A percentile compares a stretch with the other conserved stretches of the same genome.
Conservation (phyloP, 176 grass and related monocot genomes). For the Hordeum marinum region DNA sequence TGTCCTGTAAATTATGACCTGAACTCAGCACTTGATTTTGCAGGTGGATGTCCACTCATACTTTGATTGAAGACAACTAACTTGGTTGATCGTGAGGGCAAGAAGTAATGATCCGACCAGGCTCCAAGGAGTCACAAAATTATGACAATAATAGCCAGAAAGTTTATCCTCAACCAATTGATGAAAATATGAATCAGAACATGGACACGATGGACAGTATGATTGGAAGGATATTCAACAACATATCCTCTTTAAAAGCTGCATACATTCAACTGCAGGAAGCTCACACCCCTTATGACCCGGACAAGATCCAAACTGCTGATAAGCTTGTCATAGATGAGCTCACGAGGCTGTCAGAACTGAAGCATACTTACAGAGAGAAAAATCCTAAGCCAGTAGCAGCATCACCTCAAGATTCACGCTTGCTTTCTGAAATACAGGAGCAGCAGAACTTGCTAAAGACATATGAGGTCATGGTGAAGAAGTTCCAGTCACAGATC, state of each 20-base stretch:
- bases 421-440: conserved; percentile 85
- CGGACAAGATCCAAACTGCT: conserved; percentile 79
- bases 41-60: conserved; percentile 29
- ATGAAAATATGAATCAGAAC: conserved; percentile 76
- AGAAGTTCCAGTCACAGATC: conserved; percentile 96
- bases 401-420: conserved; percentile 76
- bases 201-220: conserved; percentile 65
- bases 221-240: conserved; percentile 74
- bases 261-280: conserved; percentile 95
- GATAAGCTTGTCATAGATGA: conserved; percentile 96
- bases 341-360: conserved; percentile 87
- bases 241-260: conserved; percentile 90
- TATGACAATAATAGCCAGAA: conserved; percentile 88
- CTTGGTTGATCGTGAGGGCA: conserved; percentile 18
- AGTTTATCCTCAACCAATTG: conserved; percentile 91
- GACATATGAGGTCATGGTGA: conserved; percentile 95
- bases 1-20: conserved; percentile 12
- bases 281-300: conserved; percentile 93
- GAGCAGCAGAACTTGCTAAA: conserved; percentile 89
- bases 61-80: conserved; percentile 15
- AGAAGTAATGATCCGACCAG: conserved; percentile 58
- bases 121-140: conserved; percentile 59
- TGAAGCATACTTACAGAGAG: conserved; percentile 92
- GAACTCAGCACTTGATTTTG: conserved; percentile 13
- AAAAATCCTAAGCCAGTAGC: conserved; percentile 76